Base-by-base conservation (phyloP, 1,139 yeast genomes). In the Tardiomyces blankii region DNA sequence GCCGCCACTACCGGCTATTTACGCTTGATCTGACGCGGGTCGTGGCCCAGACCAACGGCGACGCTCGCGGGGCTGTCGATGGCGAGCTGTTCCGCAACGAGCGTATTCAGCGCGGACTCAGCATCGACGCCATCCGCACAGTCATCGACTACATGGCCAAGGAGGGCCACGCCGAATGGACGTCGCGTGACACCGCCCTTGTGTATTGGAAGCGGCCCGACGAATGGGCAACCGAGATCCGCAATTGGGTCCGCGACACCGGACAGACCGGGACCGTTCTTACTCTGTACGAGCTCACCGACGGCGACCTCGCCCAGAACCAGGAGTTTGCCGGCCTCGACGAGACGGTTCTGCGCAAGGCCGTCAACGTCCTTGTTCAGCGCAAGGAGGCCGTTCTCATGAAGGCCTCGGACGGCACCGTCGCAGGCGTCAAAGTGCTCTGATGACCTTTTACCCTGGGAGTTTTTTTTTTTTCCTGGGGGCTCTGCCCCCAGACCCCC, bases 201-300 rank as follows among this genome's bases (percentile, higher is more conserved):
- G 70, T 89, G 4, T 78, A 78, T 54, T 87, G 95, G 89, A 74
- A 80, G 51, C 69, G 77, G 13, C 69, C 84, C 11, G 79, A 72
- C 16, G 93, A 86, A 49, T 86, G 96, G 95, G 85, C 88, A 0
- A 75, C 78, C 14, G 58, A 75, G 33, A 60, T 82, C 1, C 54
- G 67, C 30, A 74, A 75, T 41, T 80, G 83, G 82, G 70, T 85
- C 18, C 89, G 82, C 46, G 68, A 70, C 14, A 75, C 89, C 0
- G 96, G 96, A 0, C 95, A 87, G 61, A 69, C 74, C 47, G 88
- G 88, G 6, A 69, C 81, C 0, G 83, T 91, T 2, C 66, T 91
- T 46, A 91, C 98, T 0, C 64, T 88, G 9, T 89, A 84, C 63
- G 98, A 91, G 62, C 63, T 91, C 42, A 57, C 70, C 0, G 75